These are phyloP conservation scores for Umbellularia californica DNA, from an alignment of 164 flowering plant species.

Conservation along the genomic window DNA sequence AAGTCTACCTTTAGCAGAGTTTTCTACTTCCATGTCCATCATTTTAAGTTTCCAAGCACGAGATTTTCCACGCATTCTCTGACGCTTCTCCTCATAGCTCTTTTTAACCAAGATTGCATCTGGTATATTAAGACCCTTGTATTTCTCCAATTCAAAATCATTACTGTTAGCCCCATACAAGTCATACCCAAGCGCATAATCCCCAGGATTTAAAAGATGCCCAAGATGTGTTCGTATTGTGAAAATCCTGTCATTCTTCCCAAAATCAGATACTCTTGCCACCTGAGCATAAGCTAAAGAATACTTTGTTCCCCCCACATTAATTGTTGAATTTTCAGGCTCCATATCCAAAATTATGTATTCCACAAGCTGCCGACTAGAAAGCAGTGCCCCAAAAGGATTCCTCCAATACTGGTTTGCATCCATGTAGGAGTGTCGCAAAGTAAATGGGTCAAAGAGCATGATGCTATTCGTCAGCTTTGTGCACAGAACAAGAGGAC, in stretches of 20 bases:
- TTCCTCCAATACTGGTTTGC: constrained; percentile 60
- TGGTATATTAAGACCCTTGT: constrained; percentile 41
- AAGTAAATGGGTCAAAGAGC: constrained; percentile 50
- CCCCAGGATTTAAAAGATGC: constrained; percentile 51
- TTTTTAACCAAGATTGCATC: constrained; percentile 54
- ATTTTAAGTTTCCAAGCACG: constrained; percentile 62
- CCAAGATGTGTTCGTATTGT: constrained; percentile 54
- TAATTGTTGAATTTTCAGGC: constrained; percentile 26
- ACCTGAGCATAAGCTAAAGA: constrained; percentile 58
- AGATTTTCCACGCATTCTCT: constrained; percentile 39
- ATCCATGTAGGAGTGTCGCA: constrained; percentile 46
- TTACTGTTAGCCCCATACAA: constrained; percentile 54
- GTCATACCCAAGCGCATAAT: constrained; percentile 65
- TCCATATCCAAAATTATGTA: constrained; percentile 54
- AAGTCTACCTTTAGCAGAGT: constrained; percentile 21
- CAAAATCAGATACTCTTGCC: constrained; percentile 64
- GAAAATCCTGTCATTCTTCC: constrained; percentile 46
- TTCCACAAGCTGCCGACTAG: constrained; percentile 60
- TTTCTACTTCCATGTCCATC: constrained; percentile 55
- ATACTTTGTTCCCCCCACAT: constrained; percentile 44
- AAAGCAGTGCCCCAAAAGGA: constrained; percentile 42
- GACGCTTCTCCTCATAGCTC: constrained; percentile 61
- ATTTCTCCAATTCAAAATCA: constrained; percentile 48
- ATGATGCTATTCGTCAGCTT: constrained; percentile 50
- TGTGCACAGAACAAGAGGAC: constrained; percentile 63